phyloP scores from a whole-genome alignment of 192 early-diverging fungal species.

The Coemansia sp. region DNA sequence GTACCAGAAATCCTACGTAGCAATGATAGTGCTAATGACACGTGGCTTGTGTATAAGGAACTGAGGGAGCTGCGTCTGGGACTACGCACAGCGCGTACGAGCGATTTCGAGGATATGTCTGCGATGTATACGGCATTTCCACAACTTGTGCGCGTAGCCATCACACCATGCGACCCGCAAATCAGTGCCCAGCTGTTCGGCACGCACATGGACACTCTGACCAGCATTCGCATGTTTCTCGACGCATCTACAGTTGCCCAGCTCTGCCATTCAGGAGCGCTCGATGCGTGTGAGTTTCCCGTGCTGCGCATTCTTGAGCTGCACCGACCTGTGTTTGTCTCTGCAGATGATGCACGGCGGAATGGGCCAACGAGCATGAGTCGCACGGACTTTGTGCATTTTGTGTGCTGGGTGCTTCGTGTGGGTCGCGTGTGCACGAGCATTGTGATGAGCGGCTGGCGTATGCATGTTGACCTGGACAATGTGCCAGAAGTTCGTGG shows the following conservation, averaged over 20 bases:
- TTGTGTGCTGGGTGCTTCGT: slow-evolving; percentile 1
- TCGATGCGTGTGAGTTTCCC: not conserved
- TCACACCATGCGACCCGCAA: not conserved
- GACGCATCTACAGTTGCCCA: not conserved
- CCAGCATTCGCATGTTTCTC: not conserved
- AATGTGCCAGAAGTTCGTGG: not conserved
- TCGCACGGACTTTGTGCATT: not conserved
- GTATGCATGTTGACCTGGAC: not conserved
- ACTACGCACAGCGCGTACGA: not conserved
- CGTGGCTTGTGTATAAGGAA: not conserved
- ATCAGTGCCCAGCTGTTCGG: not conserved
- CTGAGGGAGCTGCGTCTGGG: slow-evolving; percentile 1
- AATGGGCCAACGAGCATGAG: not conserved
- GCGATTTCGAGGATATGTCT: too few species aligned
- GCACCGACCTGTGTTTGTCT: not conserved
- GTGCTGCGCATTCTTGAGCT: not conserved
- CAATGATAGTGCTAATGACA: too few species aligned
- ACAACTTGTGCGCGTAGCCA: not conserved
- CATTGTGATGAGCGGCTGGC: slow-evolving; percentile 6
- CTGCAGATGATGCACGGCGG: not conserved
- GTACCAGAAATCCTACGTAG: not conserved
- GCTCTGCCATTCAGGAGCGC: not conserved
- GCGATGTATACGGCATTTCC: slow-evolving; percentile 2
- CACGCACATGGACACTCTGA: not conserved
- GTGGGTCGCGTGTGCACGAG: not conserved